These are phyloP conservation scores for Chrysanthemum lavandulifolium DNA, from an alignment of 129 eudicot species.

Conservation along the genomic window DNA sequence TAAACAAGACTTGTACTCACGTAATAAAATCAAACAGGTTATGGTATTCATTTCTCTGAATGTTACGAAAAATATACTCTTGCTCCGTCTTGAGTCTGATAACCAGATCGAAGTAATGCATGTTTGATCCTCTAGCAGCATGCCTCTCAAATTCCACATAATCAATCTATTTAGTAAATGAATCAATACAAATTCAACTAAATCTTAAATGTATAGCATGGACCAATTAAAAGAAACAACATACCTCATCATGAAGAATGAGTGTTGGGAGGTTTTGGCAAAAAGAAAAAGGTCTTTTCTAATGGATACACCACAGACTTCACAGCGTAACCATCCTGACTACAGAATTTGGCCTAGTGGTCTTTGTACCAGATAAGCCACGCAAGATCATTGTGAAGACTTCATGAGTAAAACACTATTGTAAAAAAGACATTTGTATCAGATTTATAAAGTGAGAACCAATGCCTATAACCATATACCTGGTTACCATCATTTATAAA, in stretches of 20 bases:
- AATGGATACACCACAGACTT: conserved; percentile 92
- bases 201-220: not conserved
- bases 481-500: too few species aligned
- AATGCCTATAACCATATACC: not conserved
- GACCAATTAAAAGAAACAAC: not conserved
- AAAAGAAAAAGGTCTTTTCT: conserved; percentile 93
- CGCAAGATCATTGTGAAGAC: too few species aligned
- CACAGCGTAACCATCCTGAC: conserved; percentile 90
- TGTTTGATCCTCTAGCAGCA: conserved; percentile 92
- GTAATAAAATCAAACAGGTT: conserved; percentile 75
- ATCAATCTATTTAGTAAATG: conserved; percentile 52
- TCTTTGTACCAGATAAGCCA: conserved; percentile 38
- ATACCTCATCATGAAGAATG: conserved; percentile 96
- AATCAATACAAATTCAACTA: conserved; percentile 13
- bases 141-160: conserved; percentile 96
- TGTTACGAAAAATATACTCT: conserved; percentile 94
- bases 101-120: conserved; percentile 95
- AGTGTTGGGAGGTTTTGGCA: conserved; percentile 97
- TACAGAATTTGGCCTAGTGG: conserved; percentile 90
- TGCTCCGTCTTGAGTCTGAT: conserved; percentile 85
- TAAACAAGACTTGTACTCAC: conserved; percentile 36
- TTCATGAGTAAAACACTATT: too few species aligned
- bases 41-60: conserved; percentile 94
- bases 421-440: too few species aligned
- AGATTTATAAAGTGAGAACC: too few species aligned